These are phyloP conservation scores for Spatholobus suberectus DNA, from an alignment of 306 rosid species.

Conservation along the genomic window DNA sequence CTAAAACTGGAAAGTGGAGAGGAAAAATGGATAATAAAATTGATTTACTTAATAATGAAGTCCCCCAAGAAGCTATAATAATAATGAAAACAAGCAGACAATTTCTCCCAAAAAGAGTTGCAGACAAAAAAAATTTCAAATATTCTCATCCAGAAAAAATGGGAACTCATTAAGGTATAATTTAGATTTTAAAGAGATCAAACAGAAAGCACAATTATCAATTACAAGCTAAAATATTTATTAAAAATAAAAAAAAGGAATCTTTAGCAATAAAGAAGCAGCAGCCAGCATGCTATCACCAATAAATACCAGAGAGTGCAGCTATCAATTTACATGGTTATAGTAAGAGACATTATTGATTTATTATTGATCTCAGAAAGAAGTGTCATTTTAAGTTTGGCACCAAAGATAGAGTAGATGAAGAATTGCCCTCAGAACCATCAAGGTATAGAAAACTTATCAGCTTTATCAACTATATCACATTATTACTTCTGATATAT, in stretches of 20 bases:
- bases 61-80: background rate
- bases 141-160: slow-evolving; percentile 20
- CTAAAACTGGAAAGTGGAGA: slow-evolving; percentile 3
- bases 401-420: slow-evolving; percentile 4
- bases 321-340: slow-evolving; percentile 18
- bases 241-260: background rate
- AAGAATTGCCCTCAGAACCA: slow-evolving; percentile 7
- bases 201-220: slow-evolving; percentile 17
- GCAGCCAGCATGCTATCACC: background rate
- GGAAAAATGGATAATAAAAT: slow-evolving; percentile 3
- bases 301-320: slow-evolving; percentile 20
- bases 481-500: slow-evolving; percentile 15
- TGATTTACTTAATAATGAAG: background rate
- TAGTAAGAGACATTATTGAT: slow-evolving; percentile 19
- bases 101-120: background rate
- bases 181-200: slow-evolving; percentile 25
- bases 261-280: slow-evolving; percentile 9
- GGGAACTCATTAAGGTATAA: background rate
- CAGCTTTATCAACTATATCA: background rate
- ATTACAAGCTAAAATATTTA: background rate
- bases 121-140: slow-evolving; percentile 4
- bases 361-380: slow-evolving; percentile 4
- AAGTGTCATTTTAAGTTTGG: background rate
- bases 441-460: slow-evolving; percentile 16
- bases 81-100: background rate